These are phyloP conservation scores for Hirsutella minnesotensis DNA, from an alignment of 2,329 filamentous ascomycete genomes.

Conservation along the genomic window DNA sequence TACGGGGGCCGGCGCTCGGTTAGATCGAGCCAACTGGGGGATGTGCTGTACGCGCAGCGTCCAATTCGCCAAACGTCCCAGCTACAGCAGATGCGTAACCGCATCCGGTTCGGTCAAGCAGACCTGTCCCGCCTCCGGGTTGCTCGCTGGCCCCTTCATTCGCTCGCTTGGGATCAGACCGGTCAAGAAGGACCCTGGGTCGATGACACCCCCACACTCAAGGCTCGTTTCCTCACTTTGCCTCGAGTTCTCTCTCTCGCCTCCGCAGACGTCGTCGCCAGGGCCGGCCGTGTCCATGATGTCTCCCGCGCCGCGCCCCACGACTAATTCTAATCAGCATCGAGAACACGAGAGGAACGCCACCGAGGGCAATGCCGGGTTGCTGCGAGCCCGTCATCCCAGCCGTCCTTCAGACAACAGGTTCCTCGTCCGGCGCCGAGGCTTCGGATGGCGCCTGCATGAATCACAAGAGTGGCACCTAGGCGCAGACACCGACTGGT, in stretches of 20 bases:
- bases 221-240: background rate
- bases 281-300: background rate
- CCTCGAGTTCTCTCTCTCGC: background rate
- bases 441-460: constrained; percentile 2
- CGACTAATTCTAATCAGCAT: background rate
- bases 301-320: background rate
- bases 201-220: background rate
- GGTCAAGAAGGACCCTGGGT: constrained; percentile 3
- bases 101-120: background rate
- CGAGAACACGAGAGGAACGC: background rate
- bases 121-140: background rate
- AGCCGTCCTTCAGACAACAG: background rate
- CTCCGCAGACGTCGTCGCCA: background rate
- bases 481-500: constrained; percentile 1
- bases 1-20: background rate
- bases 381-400: background rate
- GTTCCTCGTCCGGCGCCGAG: background rate
- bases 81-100: no score
- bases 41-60: no score
- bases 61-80: no score
- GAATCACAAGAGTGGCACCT: background rate
- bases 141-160: constrained; percentile 5
- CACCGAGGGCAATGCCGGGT: background rate
- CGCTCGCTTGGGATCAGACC: constrained; percentile 1
- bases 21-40: background rate